These are phyloP conservation scores for Fraxinus baroniana DNA, from an alignment of 305 asterid species.

Conservation along the genomic window DNA sequence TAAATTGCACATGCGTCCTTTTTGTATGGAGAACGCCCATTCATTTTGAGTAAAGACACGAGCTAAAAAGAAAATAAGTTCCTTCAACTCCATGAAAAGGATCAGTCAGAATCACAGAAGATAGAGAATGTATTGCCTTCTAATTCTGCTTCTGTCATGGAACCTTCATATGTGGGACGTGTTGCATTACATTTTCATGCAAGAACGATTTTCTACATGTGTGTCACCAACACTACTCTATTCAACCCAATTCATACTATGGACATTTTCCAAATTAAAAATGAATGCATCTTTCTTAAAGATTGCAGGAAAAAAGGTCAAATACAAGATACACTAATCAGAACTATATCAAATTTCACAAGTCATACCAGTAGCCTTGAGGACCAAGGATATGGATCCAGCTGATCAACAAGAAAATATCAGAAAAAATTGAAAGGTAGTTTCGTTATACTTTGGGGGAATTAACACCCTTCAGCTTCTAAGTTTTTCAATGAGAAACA, in stretches of 20 bases:
- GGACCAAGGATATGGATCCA: constrained; percentile 16
- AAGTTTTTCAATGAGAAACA: neutral
- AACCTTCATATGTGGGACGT: neutral
- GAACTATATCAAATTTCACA: constrained; percentile 8
- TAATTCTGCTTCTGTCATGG: neutral
- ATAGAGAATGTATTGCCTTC: neutral
- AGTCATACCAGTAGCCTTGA: constrained; percentile 4
- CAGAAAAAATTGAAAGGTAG: neutral
- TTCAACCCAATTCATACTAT: neutral
- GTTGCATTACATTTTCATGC: constrained; percentile 8
- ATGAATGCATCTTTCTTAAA: neutral
- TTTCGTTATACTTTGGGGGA: constrained; percentile 12
- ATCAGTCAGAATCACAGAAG: neutral
- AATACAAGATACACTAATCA: constrained; percentile 5
- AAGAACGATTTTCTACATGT: constrained; percentile 4
- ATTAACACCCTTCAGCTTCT: constrained; percentile 14
- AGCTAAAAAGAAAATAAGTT: neutral
- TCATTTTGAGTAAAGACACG: constrained; percentile 1
- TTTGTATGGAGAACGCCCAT: constrained; percentile 2
- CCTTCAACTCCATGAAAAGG: neutral
- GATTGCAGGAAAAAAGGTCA: neutral
- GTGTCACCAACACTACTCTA: neutral
- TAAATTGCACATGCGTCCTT: constrained; percentile 18
- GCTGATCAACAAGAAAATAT: constrained; percentile 12
- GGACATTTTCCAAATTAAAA: neutral